These are phyloP conservation scores for Candida qinlingensis DNA, from an alignment of 805 yeast genomes.

Conservation along the genomic window DNA sequence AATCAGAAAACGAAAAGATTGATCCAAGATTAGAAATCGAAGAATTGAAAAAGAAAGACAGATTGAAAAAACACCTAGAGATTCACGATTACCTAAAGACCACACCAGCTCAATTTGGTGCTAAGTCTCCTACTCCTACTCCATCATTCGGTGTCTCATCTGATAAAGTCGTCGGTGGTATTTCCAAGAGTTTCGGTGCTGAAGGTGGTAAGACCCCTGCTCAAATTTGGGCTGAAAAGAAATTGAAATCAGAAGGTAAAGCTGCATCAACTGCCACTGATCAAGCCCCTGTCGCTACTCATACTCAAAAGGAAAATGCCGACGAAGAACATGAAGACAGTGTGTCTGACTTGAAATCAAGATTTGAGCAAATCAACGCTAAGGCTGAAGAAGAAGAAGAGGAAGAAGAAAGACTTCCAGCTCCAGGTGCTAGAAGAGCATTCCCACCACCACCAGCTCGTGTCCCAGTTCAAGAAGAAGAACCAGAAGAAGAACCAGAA, in stretches of 20 bases:
- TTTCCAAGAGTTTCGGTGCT: constrained; percentile 54
- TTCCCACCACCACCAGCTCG: constrained; percentile 12
- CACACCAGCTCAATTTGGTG: constrained; percentile 26
- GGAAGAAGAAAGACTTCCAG: constrained; percentile 16
- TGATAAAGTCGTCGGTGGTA: constrained; percentile 50
- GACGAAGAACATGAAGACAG: constrained; percentile 23
- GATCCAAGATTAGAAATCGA: constrained; percentile 39
- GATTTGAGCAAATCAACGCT: constrained; percentile 29
- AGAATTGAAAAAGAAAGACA: constrained; percentile 30
- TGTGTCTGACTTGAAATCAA: constrained; percentile 32
- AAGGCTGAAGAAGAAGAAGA: constrained; percentile 24
- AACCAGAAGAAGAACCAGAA: constrained; percentile 1
- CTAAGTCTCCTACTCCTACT: constrained; percentile 23
- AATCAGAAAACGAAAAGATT: constrained; percentile 36
- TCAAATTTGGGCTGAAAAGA: constrained; percentile 91
- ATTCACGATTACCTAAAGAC: constrained; percentile 30
- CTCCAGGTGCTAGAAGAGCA: constrained; percentile 18
- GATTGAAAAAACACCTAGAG: constrained; percentile 31
- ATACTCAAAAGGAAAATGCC: constrained; percentile 26
- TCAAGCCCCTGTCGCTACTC: constrained; percentile 22
- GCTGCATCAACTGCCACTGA: constrained; percentile 19
- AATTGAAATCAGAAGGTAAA: constrained; percentile 34
- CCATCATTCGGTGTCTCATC: constrained; percentile 18
- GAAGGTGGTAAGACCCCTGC: constrained; percentile 88
- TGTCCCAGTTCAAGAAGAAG: constrained; percentile 1